These are phyloP conservation scores for Vanilla planifolia DNA, from an alignment of 106 monocot species.

Conservation along the genomic window DNA sequence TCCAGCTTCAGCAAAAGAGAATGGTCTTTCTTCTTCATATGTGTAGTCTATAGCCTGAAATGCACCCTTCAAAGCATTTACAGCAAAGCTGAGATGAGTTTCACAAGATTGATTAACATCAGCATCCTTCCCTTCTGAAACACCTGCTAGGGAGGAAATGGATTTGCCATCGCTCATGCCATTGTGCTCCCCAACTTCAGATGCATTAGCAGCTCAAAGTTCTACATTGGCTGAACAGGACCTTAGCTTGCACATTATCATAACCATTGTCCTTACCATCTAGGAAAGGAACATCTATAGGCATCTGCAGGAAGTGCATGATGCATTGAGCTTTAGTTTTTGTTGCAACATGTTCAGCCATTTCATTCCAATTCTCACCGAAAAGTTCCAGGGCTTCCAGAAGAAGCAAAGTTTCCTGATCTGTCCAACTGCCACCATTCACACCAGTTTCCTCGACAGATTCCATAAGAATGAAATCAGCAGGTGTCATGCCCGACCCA, in stretches of 20 bases:
- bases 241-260: conserved; percentile 20
- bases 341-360: conserved; percentile 97
- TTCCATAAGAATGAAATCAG: conserved; percentile 98
- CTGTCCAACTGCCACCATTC: conserved; percentile 87
- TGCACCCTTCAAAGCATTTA: conserved; percentile 65
- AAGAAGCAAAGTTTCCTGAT: conserved; percentile 94
- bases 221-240: conserved; percentile 13
- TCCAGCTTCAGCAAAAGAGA: conserved; percentile 85
- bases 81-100: conserved; percentile 27
- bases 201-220: conserved; percentile 11
- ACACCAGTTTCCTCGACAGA: conserved; percentile 73
- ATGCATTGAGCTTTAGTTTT: conserved; percentile 96
- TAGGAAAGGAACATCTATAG: conserved; percentile 83
- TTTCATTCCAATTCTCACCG: conserved; percentile 89
- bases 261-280: conserved; percentile 24
- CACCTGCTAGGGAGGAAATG: conserved; percentile 21
- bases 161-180: conserved; percentile 13
- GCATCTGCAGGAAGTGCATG: conserved; percentile 93
- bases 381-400: conserved; percentile 91
- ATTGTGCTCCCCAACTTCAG: conserved; percentile 24
- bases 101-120: conserved; percentile 21
- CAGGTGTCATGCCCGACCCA: conserved; percentile 68
- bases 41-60: conserved; percentile 56
- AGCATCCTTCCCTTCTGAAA: conserved; percentile 20
- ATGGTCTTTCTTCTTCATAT: conserved; percentile 35